Evolutionary conservation across 305 asterid genomes (phyloP).

Genomic region (Solanum hybrid): DNA sequence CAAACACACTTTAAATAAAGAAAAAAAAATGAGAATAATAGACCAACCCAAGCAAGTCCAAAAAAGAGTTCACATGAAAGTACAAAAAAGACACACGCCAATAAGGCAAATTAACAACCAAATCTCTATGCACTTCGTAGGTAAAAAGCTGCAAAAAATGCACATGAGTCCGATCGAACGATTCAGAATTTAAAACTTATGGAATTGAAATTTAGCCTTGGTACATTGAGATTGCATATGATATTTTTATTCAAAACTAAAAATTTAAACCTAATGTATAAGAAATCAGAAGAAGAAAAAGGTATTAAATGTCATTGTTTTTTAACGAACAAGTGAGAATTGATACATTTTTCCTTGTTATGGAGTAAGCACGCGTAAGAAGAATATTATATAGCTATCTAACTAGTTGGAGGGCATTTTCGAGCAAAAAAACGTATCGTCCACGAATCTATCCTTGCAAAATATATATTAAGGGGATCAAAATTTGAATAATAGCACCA

Average conservation of each 20-base stretch:
- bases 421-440: not conserved
- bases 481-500: not conserved
- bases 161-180: not conserved
- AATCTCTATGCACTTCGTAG: not conserved
- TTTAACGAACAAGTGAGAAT: not conserved
- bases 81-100: not conserved
- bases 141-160: not conserved
- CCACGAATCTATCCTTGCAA: not conserved
- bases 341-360: not conserved
- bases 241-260: not conserved
- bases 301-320: not conserved
- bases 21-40: not conserved
- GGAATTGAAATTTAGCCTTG: not conserved
- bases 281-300: not conserved
- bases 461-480: not conserved
- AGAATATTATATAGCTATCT: not conserved
- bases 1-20: not conserved
- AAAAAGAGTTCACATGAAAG: not conserved
- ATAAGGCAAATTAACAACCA: not conserved
- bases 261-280: not conserved
- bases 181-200: no score
- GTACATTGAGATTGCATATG: not conserved
- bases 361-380: not conserved
- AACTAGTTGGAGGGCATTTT: not conserved
- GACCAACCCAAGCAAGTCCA: not conserved